Percentiles rank a stretch among this genome's conserved stretches.
Conservation (phyloP, 805 yeast genomes). For the Tetrapisispora taiwanensis region DNA sequence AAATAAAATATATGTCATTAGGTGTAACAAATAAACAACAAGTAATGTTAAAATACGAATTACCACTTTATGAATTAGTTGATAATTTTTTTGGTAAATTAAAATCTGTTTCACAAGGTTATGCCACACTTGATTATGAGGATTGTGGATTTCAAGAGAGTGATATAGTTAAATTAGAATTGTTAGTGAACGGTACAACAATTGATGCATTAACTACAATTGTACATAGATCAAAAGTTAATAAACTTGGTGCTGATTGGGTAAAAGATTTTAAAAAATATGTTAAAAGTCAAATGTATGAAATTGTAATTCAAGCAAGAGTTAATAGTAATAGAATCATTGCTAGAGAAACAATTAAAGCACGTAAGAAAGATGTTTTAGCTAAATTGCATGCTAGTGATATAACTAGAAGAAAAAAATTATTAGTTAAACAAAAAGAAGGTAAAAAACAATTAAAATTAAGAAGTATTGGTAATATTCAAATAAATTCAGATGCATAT, state of each 20-base stretch:
- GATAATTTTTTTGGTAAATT: slow-evolving; percentile 93
- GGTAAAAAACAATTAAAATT: slow-evolving; percentile 74
- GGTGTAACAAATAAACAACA: slow-evolving; percentile 45
- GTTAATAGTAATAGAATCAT: slow-evolving; percentile 69
- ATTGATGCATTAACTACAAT: slow-evolving; percentile 90
- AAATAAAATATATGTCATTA: slow-evolving; percentile 36
- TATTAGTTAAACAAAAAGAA: slow-evolving; percentile 80
- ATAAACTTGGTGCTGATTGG: slow-evolving; percentile 65
- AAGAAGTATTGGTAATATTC: slow-evolving; percentile 69
- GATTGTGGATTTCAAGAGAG: slow-evolving; percentile 79
- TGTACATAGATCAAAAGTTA: slow-evolving; percentile 73
- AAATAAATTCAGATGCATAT: slow-evolving; percentile 76
- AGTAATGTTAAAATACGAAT: slow-evolving; percentile 63
- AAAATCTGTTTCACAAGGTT: slow-evolving; percentile 83
- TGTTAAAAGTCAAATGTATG: slow-evolving; percentile 74
- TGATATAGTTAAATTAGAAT: slow-evolving; percentile 77
- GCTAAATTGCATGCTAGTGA: slow-evolving; percentile 92
- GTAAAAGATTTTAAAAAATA: slow-evolving; percentile 74
- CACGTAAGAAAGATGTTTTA: slow-evolving; percentile 88
- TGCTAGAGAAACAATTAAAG: slow-evolving; percentile 89
- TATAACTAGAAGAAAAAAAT: slow-evolving; percentile 78
- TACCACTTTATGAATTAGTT: slow-evolving; percentile 83
- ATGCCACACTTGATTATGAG: slow-evolving; percentile 89
- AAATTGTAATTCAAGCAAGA: slow-evolving; percentile 84
- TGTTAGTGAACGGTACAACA: slow-evolving; percentile 78